A percentile compares a stretch with the other conserved stretches of the same genome.
Evolutionary conservation across 2,329 filamentous ascomycete species (phyloP).

Genomic region (Chrysoporthe puriensis): DNA sequence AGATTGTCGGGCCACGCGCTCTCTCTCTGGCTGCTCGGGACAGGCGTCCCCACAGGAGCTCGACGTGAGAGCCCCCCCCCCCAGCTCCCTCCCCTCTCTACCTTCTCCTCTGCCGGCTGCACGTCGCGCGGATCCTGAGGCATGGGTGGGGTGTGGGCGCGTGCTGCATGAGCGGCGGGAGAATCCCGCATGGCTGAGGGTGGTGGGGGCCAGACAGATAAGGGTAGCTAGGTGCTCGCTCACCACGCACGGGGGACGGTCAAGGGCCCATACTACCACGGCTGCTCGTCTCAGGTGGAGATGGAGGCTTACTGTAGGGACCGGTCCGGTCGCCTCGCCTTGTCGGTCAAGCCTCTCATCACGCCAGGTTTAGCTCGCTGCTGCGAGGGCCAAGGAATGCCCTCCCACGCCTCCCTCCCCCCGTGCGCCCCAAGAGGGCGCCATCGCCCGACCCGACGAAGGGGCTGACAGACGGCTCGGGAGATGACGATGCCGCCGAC

Average conservation of each 20-base stretch:
- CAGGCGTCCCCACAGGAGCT: too few relatives aligned
- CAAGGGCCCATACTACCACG: not conserved
- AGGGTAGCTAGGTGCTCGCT: constrained; percentile 1
- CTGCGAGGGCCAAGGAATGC: not conserved
- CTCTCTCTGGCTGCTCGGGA: too few relatives aligned
- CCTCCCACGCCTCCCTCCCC: too few relatives aligned
- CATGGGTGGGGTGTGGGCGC: not conserved
- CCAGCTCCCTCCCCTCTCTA: constrained; percentile 4
- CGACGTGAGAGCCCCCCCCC: too few relatives aligned
- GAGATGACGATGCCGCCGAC: not conserved
- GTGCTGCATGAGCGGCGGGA: not conserved
- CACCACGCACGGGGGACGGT: not conserved
- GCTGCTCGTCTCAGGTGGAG: not conserved
- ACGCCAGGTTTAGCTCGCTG: constrained; percentile 13
- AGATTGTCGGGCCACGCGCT: constrained; percentile 1
- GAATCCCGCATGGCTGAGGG: constrained; percentile 15
- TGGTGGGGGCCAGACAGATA: constrained; percentile 21
- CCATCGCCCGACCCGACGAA: not conserved
- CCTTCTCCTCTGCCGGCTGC: not conserved
- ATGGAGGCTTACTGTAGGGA: not conserved
- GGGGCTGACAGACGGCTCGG: not conserved
- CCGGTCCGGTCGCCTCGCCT: not conserved
- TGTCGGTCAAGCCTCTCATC: constrained; percentile 7
- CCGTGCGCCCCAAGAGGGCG: not conserved
- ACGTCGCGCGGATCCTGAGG: constrained; percentile 4